Evolutionary conservation across 1,284 basidiomycete genomes (phyloP).

Genomic region (Inonotus obliquus): DNA sequence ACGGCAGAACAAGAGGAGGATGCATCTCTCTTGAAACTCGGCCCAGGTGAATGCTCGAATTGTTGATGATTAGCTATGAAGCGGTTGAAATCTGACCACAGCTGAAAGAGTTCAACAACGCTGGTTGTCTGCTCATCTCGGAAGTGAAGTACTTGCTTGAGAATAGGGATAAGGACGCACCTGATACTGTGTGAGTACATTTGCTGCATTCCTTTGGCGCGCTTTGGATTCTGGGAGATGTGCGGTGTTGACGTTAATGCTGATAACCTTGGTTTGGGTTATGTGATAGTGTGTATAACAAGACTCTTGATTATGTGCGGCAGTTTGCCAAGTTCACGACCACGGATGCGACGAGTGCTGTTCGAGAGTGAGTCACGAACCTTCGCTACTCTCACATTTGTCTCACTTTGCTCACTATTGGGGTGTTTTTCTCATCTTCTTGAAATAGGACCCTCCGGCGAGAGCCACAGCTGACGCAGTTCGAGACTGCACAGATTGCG

Average conservation of each 20-base stretch:
- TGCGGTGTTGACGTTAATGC: too few species aligned
- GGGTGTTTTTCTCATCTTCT: background rate
- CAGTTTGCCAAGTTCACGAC: constrained; percentile 89
- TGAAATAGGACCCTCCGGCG: constrained; percentile 61
- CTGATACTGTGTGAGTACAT: constrained; percentile 78
- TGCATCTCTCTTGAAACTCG: constrained; percentile 64
- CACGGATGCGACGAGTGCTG: constrained; percentile 80
- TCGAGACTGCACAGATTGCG: constrained; percentile 90
- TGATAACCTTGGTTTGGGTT: background rate
- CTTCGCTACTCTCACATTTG: background rate
- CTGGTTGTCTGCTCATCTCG: constrained; percentile 85
- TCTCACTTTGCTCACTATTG: too few species aligned
- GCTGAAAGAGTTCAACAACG: constrained; percentile 78
- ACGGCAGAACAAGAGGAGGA: constrained; percentile 62
- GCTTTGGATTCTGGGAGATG: too few species aligned
- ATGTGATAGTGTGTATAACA: constrained; percentile 75
- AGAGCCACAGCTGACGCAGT: constrained; percentile 77
- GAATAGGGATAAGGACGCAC: constrained; percentile 78
- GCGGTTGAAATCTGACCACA: background rate
- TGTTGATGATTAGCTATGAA: background rate
- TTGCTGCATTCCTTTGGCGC: constrained; percentile 1
- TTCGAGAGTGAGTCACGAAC: constrained; percentile 70
- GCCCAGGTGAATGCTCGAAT: constrained; percentile 40
- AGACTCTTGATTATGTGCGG: constrained; percentile 88
- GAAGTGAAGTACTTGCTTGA: constrained; percentile 89